These are phyloP conservation scores for Saturnispora bothae DNA, from an alignment of 805 yeast species.

Conservation along the genomic window DNA sequence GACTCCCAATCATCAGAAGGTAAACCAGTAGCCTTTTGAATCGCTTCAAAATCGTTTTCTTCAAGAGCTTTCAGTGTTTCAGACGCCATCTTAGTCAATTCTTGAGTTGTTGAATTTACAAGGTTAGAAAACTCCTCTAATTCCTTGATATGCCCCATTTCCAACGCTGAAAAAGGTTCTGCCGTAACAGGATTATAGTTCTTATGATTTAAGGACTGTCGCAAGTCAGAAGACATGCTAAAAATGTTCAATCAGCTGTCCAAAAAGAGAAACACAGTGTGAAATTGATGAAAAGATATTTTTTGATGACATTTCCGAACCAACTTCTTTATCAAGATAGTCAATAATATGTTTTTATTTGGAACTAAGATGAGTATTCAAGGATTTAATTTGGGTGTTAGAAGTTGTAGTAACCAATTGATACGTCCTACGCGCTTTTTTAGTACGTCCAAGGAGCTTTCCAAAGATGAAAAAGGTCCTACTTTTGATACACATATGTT, in stretches of 20 bases:
- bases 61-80: not conserved
- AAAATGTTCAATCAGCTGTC: too few relatives aligned
- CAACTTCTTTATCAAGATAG: too few relatives aligned
- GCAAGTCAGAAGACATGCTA: too few relatives aligned
- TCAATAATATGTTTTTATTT: too few relatives aligned
- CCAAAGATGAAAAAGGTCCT: slow-evolving; percentile 16
- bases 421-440: slow-evolving; percentile 3
- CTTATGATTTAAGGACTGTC: too few relatives aligned
- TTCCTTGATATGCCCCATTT: not conserved
- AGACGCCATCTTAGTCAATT: not conserved
- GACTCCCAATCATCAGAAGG: slow-evolving; percentile 4
- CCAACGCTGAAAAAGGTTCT: slow-evolving; percentile 12
- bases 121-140: not conserved
- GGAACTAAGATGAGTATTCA: too few relatives aligned
- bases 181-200: slow-evolving; percentile 12
- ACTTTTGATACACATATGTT: slow-evolving; percentile 70
- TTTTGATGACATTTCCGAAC: too few relatives aligned
- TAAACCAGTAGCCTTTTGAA: not conserved
- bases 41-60: not conserved
- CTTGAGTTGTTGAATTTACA: not conserved
- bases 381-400: too few relatives aligned
- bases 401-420: too few relatives aligned
- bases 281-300: not conserved
- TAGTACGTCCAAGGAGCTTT: not conserved
- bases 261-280: not conserved